Base-by-base conservation (phyloP, 805 yeast genomes). In the Dipodascopsis uninucleata region DNA sequence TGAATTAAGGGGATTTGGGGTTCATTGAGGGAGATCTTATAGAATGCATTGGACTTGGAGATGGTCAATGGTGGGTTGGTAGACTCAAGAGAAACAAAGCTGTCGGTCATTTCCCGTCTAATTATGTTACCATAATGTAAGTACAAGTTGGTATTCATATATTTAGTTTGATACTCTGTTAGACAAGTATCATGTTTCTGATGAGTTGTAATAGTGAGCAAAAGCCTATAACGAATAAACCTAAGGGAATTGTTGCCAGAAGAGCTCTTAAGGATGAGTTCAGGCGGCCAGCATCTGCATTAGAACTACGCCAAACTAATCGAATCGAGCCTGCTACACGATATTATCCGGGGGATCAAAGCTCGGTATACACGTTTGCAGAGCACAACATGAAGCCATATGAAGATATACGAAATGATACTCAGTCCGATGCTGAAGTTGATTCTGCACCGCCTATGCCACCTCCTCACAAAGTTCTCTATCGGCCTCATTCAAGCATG, bases 41-140 rank as follows among this genome's bases (percentile, higher is more conserved):
- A 56, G 95, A 87, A 52, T 95, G 93, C 3, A 75, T 80, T 41
- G 72, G 79, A 47, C 68, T 78, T 8, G 85, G 90, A 3, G 95
- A 93, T 60, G 96, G 95, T 16, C 81, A 81, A 58, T 87, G 95
- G 94, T 88, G 90, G 83, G 85, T 79, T 58, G 98, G 98, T 1
- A 71, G 74, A 49, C 73, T 90, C 44, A 68, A 79, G 53, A 73
- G 97, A 60, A 88, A 86, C 65, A 85, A 80, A 50, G 78, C 85
- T 56, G 77, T 79, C 29, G 98, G 98, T 0, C 71, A 78, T 36
- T 93, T 93, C 59, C 97, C 98, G 1, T 74, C 82, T 31, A 90
- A 89, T 58, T 89, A 82, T 61, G 97, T 88, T 4, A 79, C 77
- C 47, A 59, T 79, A 16, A 73, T 56, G 64, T 69, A 64, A 52